A percentile compares a stretch with the other conserved stretches of the same genome.
phyloP scores from a whole-genome alignment of 2,329 filamentous ascomycete species.

The Diaporthe sp. region DNA sequence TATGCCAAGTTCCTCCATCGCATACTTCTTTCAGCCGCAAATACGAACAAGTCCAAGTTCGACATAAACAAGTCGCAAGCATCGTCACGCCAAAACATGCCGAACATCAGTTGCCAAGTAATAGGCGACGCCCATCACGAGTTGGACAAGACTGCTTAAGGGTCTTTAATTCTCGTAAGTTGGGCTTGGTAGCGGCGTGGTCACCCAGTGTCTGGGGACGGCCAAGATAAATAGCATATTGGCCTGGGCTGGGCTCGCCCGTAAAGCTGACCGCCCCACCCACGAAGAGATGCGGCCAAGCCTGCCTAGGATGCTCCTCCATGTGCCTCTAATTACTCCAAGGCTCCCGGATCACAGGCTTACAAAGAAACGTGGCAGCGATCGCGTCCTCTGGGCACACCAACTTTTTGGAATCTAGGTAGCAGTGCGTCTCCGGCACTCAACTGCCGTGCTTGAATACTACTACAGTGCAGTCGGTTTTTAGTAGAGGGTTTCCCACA shows the following conservation, averaged over 20 bases:
- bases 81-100: background rate
- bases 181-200: background rate
- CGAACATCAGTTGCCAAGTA: conserved; percentile 4
- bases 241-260: conserved; percentile 6
- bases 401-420: background rate
- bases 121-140: conserved; percentile 4
- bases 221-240: conserved; percentile 27
- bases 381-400: background rate
- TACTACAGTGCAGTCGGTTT: background rate
- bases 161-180: conserved; percentile 5
- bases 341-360: background rate
- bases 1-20: conserved; percentile 8
- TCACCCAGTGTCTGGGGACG: background rate
- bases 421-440: conserved; percentile 12
- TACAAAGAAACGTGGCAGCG: conserved; percentile 3
- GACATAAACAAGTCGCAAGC: background rate
- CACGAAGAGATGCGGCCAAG: background rate
- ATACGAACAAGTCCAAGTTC: conserved; percentile 12
- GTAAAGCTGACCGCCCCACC: conserved; percentile 20
- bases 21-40: background rate
- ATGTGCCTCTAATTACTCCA: background rate
- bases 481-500: background rate
- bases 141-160: conserved; percentile 7
- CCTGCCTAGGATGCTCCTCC: conserved; percentile 5
- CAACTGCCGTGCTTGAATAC: background rate